Base-by-base conservation (phyloP, 148 eudicot genomes). In the Rheum nobile region DNA sequence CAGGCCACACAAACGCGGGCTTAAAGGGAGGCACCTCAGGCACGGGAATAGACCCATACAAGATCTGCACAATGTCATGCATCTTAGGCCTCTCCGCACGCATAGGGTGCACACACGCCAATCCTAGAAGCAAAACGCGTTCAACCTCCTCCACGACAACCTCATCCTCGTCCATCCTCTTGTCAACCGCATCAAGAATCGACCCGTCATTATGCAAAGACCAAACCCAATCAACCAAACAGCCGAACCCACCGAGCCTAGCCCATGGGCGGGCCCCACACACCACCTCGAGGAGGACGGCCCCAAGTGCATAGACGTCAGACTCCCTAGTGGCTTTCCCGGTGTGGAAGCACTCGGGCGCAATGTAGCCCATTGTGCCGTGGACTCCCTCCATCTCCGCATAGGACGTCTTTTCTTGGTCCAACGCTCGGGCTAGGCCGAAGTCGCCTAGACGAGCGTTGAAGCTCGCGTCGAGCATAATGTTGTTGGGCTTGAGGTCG, bases 361-460 rank as follows among this genome's bases (percentile, higher is more conserved):
- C 97, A 3, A 93, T 89, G 82, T 91, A 93, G 4, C 98, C 98
- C 80, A 85, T 71, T 1, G 98, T 93, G 74, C 98, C 94, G 0
- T 75, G 80, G 0, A 91, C 85, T 0, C 94, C 92, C 71, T 86
- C 96, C 19, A 88, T 81, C 81, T 93, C 98, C 0, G 86, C 84
- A 54, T 86, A 88, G 0, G 90, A 86, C 67, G 90, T 84, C 34
- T 83, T 88, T 31, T 86, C 90, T 14, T 83, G 86, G 78, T 91
- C 98, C 3, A 93, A 54, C 44, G 95, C 95, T 0, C 97, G 86
- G 8, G 97, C 98, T 9, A 93, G 81, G 41, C 98, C 97, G 37
- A 93, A 93, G 78, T 93, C 98, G 6, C 98, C 98, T 0, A 91
- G 82, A 0, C 88, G 89, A 2, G 97, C 91, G n/a, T 88, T 88